phyloP scores from a whole-genome alignment of 2,329 filamentous ascomycete species.

The Fusarium nematophilum region DNA sequence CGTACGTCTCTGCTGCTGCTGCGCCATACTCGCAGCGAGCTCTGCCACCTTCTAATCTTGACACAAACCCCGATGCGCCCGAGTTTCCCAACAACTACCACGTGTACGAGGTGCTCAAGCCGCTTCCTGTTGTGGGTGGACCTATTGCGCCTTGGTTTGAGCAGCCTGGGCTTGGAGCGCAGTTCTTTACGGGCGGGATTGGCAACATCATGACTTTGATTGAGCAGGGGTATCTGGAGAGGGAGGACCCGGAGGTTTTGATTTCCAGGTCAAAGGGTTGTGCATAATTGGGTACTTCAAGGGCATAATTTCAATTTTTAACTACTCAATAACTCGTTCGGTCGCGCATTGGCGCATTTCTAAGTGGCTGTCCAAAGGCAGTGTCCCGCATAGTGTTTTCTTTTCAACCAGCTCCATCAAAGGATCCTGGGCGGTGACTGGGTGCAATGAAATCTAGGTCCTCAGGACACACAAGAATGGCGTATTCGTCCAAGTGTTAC shows the following conservation, averaged over 20 bases:
- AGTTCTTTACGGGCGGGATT: slow-evolving; percentile 46
- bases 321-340: too few relatives aligned
- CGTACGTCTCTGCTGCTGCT: slow-evolving; percentile 55
- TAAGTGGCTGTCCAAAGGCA: too few relatives aligned
- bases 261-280: slow-evolving; percentile 23
- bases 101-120: slow-evolving; percentile 57
- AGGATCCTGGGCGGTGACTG: too few relatives aligned
- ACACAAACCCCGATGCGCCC: slow-evolving; percentile 45
- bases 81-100: slow-evolving; percentile 61
- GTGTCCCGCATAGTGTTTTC: too few relatives aligned
- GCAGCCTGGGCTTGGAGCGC: slow-evolving; percentile 59
- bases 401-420: too few relatives aligned
- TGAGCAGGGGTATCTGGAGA: slow-evolving; percentile 28
- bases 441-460: too few relatives aligned
- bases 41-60: slow-evolving; percentile 59
- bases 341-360: too few relatives aligned
- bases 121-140: slow-evolving; percentile 54
- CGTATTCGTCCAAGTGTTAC: too few relatives aligned
- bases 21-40: slow-evolving; percentile 60
- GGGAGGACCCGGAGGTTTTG: slow-evolving; percentile 31
- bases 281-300: slow-evolving; percentile 1
- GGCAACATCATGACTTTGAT: slow-evolving; percentile 37
- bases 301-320: too few relatives aligned
- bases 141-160: slow-evolving; percentile 63
- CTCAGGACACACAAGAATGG: too few relatives aligned